Evolutionary conservation across 177 flowering plant genomes (phyloP), one percentile per base, ranked within the genome.

Genomic region (Vitis hybrid): DNA sequence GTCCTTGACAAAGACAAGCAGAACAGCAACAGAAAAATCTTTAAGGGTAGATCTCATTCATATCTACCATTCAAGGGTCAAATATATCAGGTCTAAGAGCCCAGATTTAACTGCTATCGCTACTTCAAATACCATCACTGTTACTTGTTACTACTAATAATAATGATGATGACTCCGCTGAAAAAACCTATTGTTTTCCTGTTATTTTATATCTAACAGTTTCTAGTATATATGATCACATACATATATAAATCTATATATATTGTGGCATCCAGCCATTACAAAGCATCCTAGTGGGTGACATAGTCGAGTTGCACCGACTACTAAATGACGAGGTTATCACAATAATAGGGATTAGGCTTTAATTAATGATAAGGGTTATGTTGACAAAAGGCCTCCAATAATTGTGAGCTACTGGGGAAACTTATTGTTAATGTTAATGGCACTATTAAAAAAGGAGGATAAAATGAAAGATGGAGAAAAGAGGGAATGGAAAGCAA

Each of bases 401-500:
- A 70, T 58, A 10, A 66, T 59, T 71, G 59, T 64, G 20, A 61
- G 61, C 2, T 48, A 66, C 39, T 49, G 58, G 55, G 29, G 22
- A 55, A 67, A 74, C 19, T 26, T 29, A 71, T 19, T 64, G 58
- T 20, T 68, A 74, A 55, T 65, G 67, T 10, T 60, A 63, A 53
- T 55, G 55, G 20, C 5, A 29, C 20, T 62, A 20, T 29, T 48
- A 55, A 53, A 60, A 62, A 51, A 13, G 70, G 45, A 64, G 69
- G 66, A 9, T n/a, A 13, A 60, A 60, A 67, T 18, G 52, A 51
- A n/a, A 63, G 57, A 29, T 70, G 39, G 67, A 67, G 68, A 70
- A 71, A 65, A 70, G 64, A 70, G 48, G 48, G 74, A 66, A 70
- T 15, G 71, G 72, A 75, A 78, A 80, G 80, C 82, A 78, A 65